Conservation (phyloP, 2,329 filamentous ascomycete species). For the Rhynchosporium graminicola region DNA sequence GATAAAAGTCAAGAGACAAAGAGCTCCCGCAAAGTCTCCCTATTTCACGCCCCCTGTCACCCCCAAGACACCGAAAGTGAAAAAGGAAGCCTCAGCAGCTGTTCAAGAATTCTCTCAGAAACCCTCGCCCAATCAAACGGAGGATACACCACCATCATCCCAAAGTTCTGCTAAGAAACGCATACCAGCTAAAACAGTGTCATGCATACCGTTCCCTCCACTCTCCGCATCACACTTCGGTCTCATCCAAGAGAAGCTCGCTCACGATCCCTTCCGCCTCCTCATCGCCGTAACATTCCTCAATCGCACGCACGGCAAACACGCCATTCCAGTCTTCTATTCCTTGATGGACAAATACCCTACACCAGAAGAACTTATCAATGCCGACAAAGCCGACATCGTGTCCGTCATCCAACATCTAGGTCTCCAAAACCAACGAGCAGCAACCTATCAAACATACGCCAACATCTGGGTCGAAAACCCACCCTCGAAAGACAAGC, state of each 20-base stretch:
- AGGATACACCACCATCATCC: not conserved
- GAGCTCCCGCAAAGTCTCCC: slow-evolving; percentile 37
- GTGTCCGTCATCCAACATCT: slow-evolving; percentile 66
- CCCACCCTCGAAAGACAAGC: slow-evolving; percentile 60
- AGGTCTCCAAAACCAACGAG: slow-evolving; percentile 69
- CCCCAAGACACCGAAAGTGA: slow-evolving; percentile 11
- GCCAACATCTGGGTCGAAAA: slow-evolving; percentile 66
- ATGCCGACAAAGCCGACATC: slow-evolving; percentile 57
- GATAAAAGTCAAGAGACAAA: slow-evolving; percentile 27
- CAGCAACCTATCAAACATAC: slow-evolving; percentile 67
- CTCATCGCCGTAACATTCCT: slow-evolving; percentile 83
- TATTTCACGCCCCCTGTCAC: slow-evolving; percentile 34
- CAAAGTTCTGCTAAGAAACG: slow-evolving; percentile 27
- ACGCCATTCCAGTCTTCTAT: slow-evolving; percentile 76
- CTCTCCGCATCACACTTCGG: slow-evolving; percentile 67
- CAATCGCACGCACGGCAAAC: slow-evolving; percentile 73
- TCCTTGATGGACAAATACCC: slow-evolving; percentile 68
- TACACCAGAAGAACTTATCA: slow-evolving; percentile 61
- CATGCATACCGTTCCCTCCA: slow-evolving; percentile 65
- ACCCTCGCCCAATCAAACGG: slow-evolving; percentile 11
- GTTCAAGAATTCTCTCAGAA: not conserved
- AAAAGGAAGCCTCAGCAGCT: slow-evolving; percentile 3
- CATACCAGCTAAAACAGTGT: slow-evolving; percentile 42
- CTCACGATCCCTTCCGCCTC: slow-evolving; percentile 74
- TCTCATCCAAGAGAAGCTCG: slow-evolving; percentile 80